Evolutionary conservation across 768 basidiomycete species (phyloP).

Genomic region (Podaxis carcinomalis): DNA sequence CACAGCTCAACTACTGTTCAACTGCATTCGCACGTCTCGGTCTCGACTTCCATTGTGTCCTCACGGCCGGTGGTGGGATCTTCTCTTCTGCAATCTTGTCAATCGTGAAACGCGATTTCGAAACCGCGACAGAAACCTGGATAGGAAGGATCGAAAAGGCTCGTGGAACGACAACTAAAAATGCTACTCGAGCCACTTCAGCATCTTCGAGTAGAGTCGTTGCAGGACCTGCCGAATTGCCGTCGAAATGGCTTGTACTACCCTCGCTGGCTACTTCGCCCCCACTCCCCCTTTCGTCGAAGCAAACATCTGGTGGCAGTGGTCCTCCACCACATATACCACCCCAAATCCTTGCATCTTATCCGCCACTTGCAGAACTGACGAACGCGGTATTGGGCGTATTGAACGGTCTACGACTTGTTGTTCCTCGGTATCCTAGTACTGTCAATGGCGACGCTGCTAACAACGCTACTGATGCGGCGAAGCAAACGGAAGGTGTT

Average conservation of each 20-base stretch:
- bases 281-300: constrained; percentile 19
- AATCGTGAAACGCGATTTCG: constrained; percentile 51
- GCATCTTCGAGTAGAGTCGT: constrained; percentile 10
- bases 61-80: constrained; percentile 43
- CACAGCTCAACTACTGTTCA: constrained; percentile 92
- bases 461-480: not conserved
- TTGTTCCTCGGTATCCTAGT: constrained; percentile 63
- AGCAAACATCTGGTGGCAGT: constrained; percentile 15
- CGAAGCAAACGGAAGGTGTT: constrained; percentile 18
- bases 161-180: constrained; percentile 11
- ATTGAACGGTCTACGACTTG: constrained; percentile 76
- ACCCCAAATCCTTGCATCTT: constrained; percentile 66
- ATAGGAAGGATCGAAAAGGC: constrained; percentile 24
- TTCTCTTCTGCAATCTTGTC: constrained; percentile 61
- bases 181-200: constrained; percentile 10
- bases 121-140: constrained; percentile 36
- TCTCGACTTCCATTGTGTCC: constrained; percentile 74
- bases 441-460: not conserved
- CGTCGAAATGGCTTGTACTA: constrained; percentile 50
- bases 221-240: constrained; percentile 18
- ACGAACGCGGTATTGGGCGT: constrained; percentile 70
- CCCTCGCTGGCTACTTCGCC: constrained; percentile 28
- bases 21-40: constrained; percentile 90
- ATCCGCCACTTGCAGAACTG: constrained; percentile 69
- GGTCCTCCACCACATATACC: constrained; percentile 55